Conservation (phyloP, 768 basidiomycete genomes). For the Panaeolus cyanescens region DNA sequence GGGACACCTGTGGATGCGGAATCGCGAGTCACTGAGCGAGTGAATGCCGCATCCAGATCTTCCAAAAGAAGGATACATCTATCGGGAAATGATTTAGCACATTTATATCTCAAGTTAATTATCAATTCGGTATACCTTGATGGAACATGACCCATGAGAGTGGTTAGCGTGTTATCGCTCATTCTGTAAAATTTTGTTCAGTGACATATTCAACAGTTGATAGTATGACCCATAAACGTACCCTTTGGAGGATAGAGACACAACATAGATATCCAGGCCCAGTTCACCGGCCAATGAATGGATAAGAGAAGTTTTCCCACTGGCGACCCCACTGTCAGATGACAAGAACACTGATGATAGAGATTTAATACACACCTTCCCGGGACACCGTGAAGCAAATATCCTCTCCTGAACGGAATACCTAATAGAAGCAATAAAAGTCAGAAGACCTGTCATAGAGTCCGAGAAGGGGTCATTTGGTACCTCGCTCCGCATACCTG, state of each 20-base stretch:
- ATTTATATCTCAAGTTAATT: conserved; percentile 1
- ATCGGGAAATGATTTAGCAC: conserved; percentile 16
- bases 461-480: conserved; percentile 25
- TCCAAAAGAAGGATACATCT: conserved; percentile 93
- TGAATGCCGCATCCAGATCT: conserved; percentile 92
- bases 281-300: conserved; percentile 86
- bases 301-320: conserved; percentile 86
- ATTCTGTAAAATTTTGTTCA: conserved; percentile 50
- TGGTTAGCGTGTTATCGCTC: conserved; percentile 87
- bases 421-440: conserved; percentile 41
- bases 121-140: conserved; percentile 52
- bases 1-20: conserved; percentile 76
- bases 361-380: conserved; percentile 58
- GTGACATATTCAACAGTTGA: background rate
- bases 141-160: conserved; percentile 87
- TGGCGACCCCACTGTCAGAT: conserved; percentile 26
- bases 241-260: conserved; percentile 88
- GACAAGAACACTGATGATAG: conserved; percentile 1
- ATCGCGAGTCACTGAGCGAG: conserved; percentile 84
- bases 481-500: conserved; percentile 91
- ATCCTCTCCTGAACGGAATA: conserved; percentile 87
- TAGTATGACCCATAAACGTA: conserved; percentile 31
- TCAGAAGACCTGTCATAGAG: conserved; percentile 11
- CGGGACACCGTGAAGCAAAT: conserved; percentile 82
- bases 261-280: conserved; percentile 88